These are phyloP conservation scores for Trichoderma asperelloides DNA, from an alignment of 495 filamentous ascomycete genomes.

Conservation along the genomic window DNA sequence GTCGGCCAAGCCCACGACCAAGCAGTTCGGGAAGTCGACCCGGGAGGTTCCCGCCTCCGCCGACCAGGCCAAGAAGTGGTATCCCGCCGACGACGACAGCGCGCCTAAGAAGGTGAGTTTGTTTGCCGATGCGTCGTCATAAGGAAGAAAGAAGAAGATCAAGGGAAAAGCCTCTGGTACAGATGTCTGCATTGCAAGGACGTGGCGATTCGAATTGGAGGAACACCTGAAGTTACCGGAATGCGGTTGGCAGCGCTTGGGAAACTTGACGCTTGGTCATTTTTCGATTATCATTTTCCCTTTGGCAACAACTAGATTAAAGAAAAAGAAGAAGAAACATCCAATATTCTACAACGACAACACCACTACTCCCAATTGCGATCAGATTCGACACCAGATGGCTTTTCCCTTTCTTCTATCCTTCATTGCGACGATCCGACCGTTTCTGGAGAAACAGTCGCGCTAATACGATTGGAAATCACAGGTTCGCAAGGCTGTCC, in stretches of 20 bases:
- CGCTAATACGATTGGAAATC: slow-evolving; percentile 1
- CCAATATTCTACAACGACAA: neutral
- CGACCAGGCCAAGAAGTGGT: slow-evolving; percentile 98
- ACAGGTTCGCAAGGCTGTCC: slow-evolving; percentile 90
- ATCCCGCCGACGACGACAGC: slow-evolving; percentile 89
- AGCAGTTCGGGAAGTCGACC: slow-evolving; percentile 97
- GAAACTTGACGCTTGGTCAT: neutral
- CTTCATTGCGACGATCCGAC: slow-evolving; percentile 21
- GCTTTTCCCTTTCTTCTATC: neutral
- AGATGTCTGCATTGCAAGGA: neutral
- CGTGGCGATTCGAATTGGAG: neutral
- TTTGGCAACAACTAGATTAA: neutral
- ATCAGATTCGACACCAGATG: slow-evolving; percentile 12
- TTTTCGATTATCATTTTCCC: neutral
- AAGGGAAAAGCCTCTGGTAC: neutral
- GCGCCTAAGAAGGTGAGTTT: slow-evolving; percentile 84
- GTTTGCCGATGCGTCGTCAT: neutral
- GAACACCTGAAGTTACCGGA: neutral
- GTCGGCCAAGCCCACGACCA: slow-evolving; percentile 64
- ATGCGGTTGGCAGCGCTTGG: neutral
- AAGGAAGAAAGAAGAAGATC: neutral
- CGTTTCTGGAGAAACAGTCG: slow-evolving; percentile 15
- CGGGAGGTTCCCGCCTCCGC: slow-evolving; percentile 72
- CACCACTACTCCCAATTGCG: neutral
- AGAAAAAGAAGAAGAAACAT: no score